These are phyloP conservation scores for Kazachstania kunashirensis DNA, from an alignment of 805 yeast species.

Conservation along the genomic window DNA sequence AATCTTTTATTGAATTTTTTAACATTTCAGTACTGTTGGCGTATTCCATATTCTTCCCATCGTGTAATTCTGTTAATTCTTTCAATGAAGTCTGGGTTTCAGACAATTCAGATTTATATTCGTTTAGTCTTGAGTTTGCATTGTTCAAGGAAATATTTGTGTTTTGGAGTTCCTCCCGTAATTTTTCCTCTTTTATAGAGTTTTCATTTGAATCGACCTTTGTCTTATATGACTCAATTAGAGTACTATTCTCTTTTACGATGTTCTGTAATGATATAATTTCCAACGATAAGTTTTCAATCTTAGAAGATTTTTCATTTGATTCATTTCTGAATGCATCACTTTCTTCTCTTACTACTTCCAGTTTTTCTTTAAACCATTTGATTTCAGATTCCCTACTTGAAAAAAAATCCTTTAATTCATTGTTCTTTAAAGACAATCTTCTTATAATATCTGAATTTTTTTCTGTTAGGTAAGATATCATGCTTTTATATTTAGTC, in stretches of 20 bases:
- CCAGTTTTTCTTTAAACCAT: conserved; percentile 49
- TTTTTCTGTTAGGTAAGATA: conserved; percentile 37
- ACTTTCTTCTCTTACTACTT: neutral
- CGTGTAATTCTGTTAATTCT: conserved; percentile 46
- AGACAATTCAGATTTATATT: conserved; percentile 43
- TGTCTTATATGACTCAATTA: conserved; percentile 25
- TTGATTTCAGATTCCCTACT: conserved; percentile 41
- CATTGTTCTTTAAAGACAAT: conserved; percentile 1
- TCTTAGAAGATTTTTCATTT: conserved; percentile 6
- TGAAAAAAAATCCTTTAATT: conserved; percentile 35
- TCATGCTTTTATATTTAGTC: conserved; percentile 38
- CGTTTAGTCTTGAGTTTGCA: conserved; percentile 49
- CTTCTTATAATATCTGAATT: conserved; percentile 25
- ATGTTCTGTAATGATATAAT: conserved; percentile 15
- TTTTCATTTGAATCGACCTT: conserved; percentile 7
- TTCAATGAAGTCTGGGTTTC: conserved; percentile 24
- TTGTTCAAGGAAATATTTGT: conserved; percentile 46
- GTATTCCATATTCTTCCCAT: conserved; percentile 30
- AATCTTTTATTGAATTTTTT: conserved; percentile 12
- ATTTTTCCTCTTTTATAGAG: conserved; percentile 14
- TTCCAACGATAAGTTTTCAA: conserved; percentile 8
- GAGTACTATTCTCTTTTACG: conserved; percentile 20
- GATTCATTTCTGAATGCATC: conserved; percentile 22
- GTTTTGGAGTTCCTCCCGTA: conserved; percentile 36
- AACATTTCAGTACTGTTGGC: conserved; percentile 11